These are phyloP conservation scores for Calonectria pseudoreteaudii DNA, from an alignment of 2,329 filamentous ascomycete species.

Conservation along the genomic window DNA sequence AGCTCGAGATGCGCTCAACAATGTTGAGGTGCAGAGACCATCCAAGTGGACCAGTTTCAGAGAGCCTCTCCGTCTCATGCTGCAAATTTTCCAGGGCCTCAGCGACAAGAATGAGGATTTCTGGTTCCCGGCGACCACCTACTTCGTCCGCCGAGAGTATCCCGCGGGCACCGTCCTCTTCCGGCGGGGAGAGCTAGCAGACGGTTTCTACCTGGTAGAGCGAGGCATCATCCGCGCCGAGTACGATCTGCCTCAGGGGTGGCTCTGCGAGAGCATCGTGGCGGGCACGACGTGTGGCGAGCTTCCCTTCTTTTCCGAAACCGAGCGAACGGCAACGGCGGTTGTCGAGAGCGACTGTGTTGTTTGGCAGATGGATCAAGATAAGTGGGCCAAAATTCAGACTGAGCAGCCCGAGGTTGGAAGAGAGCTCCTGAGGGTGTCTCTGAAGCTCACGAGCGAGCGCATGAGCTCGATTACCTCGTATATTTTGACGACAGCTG, in stretches of 20 bases:
- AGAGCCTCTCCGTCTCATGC: constrained; percentile 89
- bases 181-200: constrained; percentile 78
- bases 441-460: constrained; percentile 94
- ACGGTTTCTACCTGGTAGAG: constrained; percentile 92
- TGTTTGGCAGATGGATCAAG: constrained; percentile 81
- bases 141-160: constrained; percentile 79
- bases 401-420: constrained; percentile 80
- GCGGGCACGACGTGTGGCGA: constrained; percentile 96
- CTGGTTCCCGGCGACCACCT: constrained; percentile 85
- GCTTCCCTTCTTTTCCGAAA: constrained; percentile 95
- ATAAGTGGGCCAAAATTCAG: constrained; percentile 80
- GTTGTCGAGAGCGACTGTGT: constrained; percentile 84
- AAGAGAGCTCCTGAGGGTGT: constrained; percentile 84
- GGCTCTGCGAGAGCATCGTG: constrained; percentile 90
- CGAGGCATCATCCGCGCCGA: constrained; percentile 89
- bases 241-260: constrained; percentile 90
- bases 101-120: constrained; percentile 92
- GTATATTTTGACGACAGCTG: constrained; percentile 64
- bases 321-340: constrained; percentile 86
- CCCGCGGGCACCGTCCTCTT: constrained; percentile 80
- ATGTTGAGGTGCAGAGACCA: constrained; percentile 68
- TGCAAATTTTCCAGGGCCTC: constrained; percentile 94
- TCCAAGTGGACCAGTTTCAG: constrained; percentile 87
- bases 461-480: constrained; percentile 80
- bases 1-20: constrained; percentile 79